Base-by-base conservation (phyloP, 2,329 filamentous ascomycete species). In the Ambrosiella cleistominuta region DNA sequence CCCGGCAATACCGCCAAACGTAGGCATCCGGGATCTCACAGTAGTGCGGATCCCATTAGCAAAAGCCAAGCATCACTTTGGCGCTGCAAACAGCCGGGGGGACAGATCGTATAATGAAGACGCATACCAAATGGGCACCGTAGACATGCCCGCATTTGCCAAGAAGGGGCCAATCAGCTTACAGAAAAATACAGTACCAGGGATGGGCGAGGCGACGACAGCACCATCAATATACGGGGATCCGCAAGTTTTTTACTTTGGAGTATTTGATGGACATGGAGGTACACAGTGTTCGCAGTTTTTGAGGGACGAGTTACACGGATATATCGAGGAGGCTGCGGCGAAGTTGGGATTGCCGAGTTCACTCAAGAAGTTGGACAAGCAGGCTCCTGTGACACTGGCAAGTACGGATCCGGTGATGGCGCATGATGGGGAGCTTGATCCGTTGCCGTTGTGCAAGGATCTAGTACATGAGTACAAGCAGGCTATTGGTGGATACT, bases 201-300 rank as follows among this genome's bases (percentile, higher is more conserved):
- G 70, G 45, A 69, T 71, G 27, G 78, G 74, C 62, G 81, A 81
- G 69, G 82, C 78, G 54, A 87, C 79, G 27, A 80, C 76, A 8
- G 87, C 88, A 5, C 86, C 87, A 60, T 86, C 83, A 63, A 81
- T 86, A 1, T 86, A 81, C 62, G 91, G 91, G 1, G 91, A 97
- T 66, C 91, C 91, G 1, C 91, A 97, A 68, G 84, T 97, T 39
- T 98, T 98, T 70, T 98, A 97, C 70, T 98, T 96, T 75, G 90
- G 81, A 1, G 83, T 97, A 1, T 98, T 97, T 66, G 93, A 98
- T 69, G 93, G 93, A 2, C 93, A 98, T 71, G 93, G 93, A 8
- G 93, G 93, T 17, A 79, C 75, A 17, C 86, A 95, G 68, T 97
- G 93, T 69, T 89, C 88, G 61, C 82, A 85, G 15, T 97, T 95